Evolutionary conservation across 345 rosid species (phyloP).

Genomic region (Orychophragmus violaceus): DNA sequence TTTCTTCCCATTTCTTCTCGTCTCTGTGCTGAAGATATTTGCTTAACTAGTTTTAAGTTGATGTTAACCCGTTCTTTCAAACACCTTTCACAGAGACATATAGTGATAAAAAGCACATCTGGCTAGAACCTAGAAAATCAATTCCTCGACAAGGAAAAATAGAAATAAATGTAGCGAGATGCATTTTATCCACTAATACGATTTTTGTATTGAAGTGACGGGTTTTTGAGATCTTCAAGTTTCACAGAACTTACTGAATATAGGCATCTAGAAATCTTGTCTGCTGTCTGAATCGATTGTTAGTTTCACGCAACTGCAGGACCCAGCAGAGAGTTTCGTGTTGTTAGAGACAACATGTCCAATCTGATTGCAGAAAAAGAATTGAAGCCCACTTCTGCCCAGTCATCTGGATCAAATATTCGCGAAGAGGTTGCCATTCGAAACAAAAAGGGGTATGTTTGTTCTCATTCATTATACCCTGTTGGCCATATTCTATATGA

Average conservation of each 20-base stretch:
- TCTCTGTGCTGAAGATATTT: neutral
- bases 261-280: neutral
- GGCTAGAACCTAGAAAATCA: neutral
- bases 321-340: conserved; percentile 40
- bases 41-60: neutral
- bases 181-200: neutral
- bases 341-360: conserved; percentile 74
- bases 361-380: conserved; percentile 42
- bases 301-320: conserved; percentile 27
- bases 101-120: too few relatives aligned
- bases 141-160: neutral
- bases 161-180: neutral
- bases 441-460: conserved; percentile 48
- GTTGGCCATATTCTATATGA: neutral
- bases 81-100: neutral
- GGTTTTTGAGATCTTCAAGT: neutral
- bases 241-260: neutral
- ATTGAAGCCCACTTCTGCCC: conserved; percentile 34
- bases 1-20: neutral
- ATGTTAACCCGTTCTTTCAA: neutral
- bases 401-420: conserved; percentile 28
- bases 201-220: neutral
- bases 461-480: neutral
- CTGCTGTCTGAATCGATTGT: neutral
- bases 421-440: conserved; percentile 26